Base-by-base conservation (phyloP, 306 rosid species). In the cucumber (Cucumis sativus) region DNA sequence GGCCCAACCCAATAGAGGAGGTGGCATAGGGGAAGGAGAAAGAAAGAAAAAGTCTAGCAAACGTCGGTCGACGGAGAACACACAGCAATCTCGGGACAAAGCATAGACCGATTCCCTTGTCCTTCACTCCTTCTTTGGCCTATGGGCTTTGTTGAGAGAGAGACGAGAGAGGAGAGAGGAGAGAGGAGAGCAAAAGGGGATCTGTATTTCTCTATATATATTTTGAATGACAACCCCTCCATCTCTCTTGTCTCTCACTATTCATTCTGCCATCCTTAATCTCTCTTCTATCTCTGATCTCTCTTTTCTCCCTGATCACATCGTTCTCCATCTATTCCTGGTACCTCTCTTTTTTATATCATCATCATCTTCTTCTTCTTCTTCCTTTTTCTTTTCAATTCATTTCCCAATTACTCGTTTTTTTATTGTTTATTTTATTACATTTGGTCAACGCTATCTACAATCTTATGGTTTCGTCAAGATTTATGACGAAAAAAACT, bases 251-350 rank as follows among this genome's bases (percentile, higher is more conserved):
- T 90, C 93, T 69, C 97, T 92, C 51, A 78, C 97, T 3, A 80
- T 89, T 87, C 93, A 92, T 92, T 95, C 92, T 39, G 97, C 97
- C 45, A 85, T 92, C 80, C 84, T 80, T 78, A 92, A 92, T 81
- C 91, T 95, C 89, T 83, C 93, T 81, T 80, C 57, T 77, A 77
- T 95, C 87, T 69, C 92, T 83, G 99, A 96, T 92, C 98, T 96
- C 86, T 89, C 98, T 75, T 79, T 86, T 75, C 85, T 92, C 76
- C 98, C 99, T 68, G 97, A 91, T 83, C 99, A 96, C 84, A 89
- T 96, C 84, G 92, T 96, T 68, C 84, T 85, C 79, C 93, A 96
- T 35, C 97, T 92, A 81, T 92, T 92, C 75, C 81, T 75, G 88
- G 97, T 96, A 81, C 21, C 43, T 51, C 68, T 35, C 58, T 23